Conservation (phyloP, 116 monocot species). For the Posidonia oceanica region DNA sequence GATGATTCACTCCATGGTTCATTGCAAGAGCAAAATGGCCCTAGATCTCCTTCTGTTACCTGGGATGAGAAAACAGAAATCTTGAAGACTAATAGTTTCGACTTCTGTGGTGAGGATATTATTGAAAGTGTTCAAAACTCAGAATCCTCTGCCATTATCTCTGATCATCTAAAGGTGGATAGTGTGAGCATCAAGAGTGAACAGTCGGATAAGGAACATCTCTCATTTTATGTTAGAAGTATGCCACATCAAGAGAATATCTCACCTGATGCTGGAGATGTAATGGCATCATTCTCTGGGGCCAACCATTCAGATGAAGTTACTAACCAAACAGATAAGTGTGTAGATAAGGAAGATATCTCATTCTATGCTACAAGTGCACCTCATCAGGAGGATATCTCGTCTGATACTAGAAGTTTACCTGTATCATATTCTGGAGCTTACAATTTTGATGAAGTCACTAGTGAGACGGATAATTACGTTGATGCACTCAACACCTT, state of each 20-base stretch:
- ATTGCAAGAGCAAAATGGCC: slow-evolving; percentile 16
- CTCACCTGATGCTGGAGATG: too few species aligned
- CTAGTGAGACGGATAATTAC: slow-evolving; percentile 73
- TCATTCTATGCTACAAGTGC: slow-evolving; percentile 11
- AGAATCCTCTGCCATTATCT: slow-evolving; percentile 8
- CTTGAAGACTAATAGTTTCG: slow-evolving; percentile 22
- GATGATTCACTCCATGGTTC: slow-evolving; percentile 16
- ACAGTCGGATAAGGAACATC: slow-evolving; percentile 14
- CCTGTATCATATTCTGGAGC: slow-evolving; percentile 7
- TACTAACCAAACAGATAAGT: slow-evolving; percentile 64
- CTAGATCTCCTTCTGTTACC: slow-evolving; percentile 35
- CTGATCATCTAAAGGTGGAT: slow-evolving; percentile 13
- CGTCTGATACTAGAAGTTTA: slow-evolving; percentile 14
- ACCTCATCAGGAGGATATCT: slow-evolving; percentile 13
- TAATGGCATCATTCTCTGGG: slow-evolving; percentile 7
- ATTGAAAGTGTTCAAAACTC: slow-evolving; percentile 21
- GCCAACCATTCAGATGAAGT: slow-evolving; percentile 45
- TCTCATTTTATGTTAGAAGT: slow-evolving; percentile 16
- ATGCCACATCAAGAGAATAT: slow-evolving; percentile 5
- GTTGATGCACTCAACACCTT: slow-evolving; percentile 80
- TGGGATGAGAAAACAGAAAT: slow-evolving; percentile 91
- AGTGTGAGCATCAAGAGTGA: slow-evolving; percentile 11
- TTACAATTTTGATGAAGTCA: slow-evolving; percentile 46
- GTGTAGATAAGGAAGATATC: slow-evolving; percentile 44
- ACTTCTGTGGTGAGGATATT: slow-evolving; percentile 21